phyloP scores from a whole-genome alignment of 2,329 filamentous ascomycete genomes.

The Ophiostoma fasciatum region DNA sequence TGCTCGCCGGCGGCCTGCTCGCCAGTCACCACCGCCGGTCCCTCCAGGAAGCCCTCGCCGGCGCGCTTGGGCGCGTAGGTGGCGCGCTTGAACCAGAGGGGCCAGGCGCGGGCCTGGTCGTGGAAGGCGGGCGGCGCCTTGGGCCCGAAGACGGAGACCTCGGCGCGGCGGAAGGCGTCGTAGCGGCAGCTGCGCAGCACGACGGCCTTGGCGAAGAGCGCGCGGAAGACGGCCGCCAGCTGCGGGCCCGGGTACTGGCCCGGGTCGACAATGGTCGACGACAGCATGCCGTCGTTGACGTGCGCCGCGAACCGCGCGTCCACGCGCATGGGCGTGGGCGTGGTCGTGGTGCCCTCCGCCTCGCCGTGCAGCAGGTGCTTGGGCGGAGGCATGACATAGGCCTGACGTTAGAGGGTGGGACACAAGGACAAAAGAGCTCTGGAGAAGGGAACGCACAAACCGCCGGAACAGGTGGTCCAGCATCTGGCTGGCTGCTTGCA shows the following conservation, averaged over 20 bases:
- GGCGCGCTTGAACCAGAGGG: slow-evolving; percentile 7
- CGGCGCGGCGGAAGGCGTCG: slow-evolving; percentile 5
- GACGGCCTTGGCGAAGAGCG: slow-evolving; percentile 11
- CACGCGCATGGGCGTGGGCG: no score
- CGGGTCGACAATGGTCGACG: slow-evolving; percentile 17
- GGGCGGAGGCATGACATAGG: neutral
- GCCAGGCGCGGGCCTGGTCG: slow-evolving; percentile 7
- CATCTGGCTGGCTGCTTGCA: slow-evolving; percentile 6
- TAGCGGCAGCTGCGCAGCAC: slow-evolving; percentile 16
- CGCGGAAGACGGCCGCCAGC: slow-evolving; percentile 8
- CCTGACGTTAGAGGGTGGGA: neutral
- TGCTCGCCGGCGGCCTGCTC: no score
- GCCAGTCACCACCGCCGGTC: no score
- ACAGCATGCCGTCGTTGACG: slow-evolving; percentile 15
- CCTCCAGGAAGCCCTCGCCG: no score
- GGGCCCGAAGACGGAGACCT: slow-evolving; percentile 14
- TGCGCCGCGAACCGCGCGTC: slow-evolving; percentile 17
- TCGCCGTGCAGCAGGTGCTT: slow-evolving; percentile 16
- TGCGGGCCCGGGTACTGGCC: slow-evolving; percentile 4
- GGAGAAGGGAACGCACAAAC: slow-evolving; percentile 2
- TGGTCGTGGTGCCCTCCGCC: slow-evolving; percentile 7
- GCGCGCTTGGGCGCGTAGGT: slow-evolving; percentile 6
- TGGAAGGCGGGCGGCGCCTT: slow-evolving; percentile 9
- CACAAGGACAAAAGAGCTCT: neutral
- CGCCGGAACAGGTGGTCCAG: slow-evolving; percentile 13